Base-by-base conservation (phyloP, 208 protist species). In the Acanthamoeba lenticulata region DNA sequence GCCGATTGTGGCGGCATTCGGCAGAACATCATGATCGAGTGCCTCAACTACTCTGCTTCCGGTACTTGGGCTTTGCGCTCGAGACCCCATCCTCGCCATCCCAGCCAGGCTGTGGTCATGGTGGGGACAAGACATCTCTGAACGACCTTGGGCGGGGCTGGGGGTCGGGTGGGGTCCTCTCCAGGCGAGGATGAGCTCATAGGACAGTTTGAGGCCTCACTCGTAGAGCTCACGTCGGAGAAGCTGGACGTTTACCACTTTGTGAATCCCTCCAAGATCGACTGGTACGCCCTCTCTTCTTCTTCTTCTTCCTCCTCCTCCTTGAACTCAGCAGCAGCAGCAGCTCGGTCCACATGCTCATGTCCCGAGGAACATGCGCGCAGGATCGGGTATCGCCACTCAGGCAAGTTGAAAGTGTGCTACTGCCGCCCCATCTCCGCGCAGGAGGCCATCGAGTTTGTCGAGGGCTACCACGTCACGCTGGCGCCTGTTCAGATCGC, bases 121-220 rank as follows among this genome's bases (percentile, higher is more conserved):
- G n/a, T n/a, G n/a, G n/a, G n/a, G n/a, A n/a, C n/a, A n/a, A n/a
- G n/a, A n/a, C n/a, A n/a, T n/a, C n/a, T n/a, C n/a, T n/a, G n/a
- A n/a, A n/a, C n/a, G n/a, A n/a, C n/a, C n/a, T n/a, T n/a, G n/a
- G n/a, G n/a, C n/a, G n/a, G n/a, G n/a, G n/a, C n/a, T n/a, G n/a
- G n/a, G n/a, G n/a, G n/a, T n/a, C n/a, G n/a, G n/a, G n/a, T n/a
- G n/a, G n/a, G n/a, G n/a, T n/a, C n/a, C n/a, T n/a, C n/a, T n/a
- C n/a, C 36, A 77, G 67, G 67, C 29, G 67, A 77, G 67, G 67
- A 77, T 17, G 67, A 77, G 36, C 29, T 77, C 29, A 77, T 77
- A 1, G 67, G 67, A 1, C 67, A 77, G n/a, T 77, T 77, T 38
- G 67, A 77, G 67, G 67, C 67, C 32, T 77, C 67, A 2, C 67